Percentiles rank a stretch among this genome's conserved stretches.
These are phyloP conservation scores for Annulohypoxylon truncatum DNA, from an alignment of 2,329 filamentous ascomycete genomes.

Conservation along the genomic window DNA sequence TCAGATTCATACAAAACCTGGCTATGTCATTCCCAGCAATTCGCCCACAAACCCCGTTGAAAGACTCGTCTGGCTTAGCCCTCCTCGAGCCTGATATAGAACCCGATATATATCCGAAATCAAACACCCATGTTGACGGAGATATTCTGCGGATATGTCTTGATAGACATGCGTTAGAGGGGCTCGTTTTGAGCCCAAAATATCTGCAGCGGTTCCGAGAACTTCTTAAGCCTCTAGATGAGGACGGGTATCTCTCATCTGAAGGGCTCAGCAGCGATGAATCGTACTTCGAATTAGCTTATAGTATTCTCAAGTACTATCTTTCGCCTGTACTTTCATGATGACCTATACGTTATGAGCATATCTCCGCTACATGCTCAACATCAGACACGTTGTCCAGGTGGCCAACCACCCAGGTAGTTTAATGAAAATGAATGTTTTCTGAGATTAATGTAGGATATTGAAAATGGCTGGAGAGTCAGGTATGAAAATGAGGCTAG, in stretches of 20 bases:
- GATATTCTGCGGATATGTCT: constrained; percentile 70
- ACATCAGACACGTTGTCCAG: background rate
- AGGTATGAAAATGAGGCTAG: background rate
- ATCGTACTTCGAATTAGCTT: constrained; percentile 62
- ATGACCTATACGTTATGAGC: constrained; percentile 5
- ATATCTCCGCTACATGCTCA: background rate
- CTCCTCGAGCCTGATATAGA: constrained; percentile 49
- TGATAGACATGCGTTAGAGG: constrained; percentile 58
- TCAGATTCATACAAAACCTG: constrained; percentile 80
- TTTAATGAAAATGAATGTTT: background rate
- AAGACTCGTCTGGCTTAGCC: constrained; percentile 38
- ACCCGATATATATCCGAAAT: constrained; percentile 55
- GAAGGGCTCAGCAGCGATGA: constrained; percentile 46
- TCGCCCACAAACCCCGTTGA: constrained; percentile 59
- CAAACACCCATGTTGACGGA: constrained; percentile 73
- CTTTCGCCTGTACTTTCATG: constrained; percentile 61
- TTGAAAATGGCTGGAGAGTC: background rate
- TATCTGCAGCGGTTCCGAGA: constrained; percentile 46
- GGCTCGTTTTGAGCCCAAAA: constrained; percentile 56
- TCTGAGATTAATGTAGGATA: background rate
- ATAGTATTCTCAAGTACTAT: constrained; percentile 66
- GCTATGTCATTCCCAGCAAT: constrained; percentile 61
- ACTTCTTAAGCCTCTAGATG: constrained; percentile 63
- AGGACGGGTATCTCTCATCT: constrained; percentile 54
- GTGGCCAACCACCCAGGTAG: background rate